phyloP scores from a whole-genome alignment of 2,329 filamentous ascomycete genomes.

The Aspergillus glaucus region DNA sequence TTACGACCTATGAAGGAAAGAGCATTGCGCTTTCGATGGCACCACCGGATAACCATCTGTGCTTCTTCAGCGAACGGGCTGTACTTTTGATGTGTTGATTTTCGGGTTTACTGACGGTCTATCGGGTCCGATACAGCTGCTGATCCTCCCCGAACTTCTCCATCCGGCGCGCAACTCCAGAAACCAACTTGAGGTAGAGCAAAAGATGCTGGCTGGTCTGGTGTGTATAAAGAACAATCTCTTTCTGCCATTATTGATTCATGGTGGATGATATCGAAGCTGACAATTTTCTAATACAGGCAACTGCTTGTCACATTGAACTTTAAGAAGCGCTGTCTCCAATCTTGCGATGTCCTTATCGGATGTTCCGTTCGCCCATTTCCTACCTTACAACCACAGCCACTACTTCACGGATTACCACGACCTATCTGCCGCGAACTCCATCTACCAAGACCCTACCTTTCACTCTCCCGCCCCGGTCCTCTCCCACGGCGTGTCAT shows the following conservation, averaged over 20 bases:
- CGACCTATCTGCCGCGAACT: slow-evolving; percentile 7
- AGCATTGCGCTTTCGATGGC: too few species aligned
- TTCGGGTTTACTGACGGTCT: too few species aligned
- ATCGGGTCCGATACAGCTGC: too few species aligned
- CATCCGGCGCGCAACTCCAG: too few species aligned
- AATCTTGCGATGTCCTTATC: slow-evolving; percentile 30
- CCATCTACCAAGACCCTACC: slow-evolving; percentile 6
- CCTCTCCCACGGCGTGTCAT: slow-evolving; percentile 16
- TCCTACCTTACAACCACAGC: slow-evolving; percentile 26
- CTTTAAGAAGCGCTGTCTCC: slow-evolving; percentile 3
- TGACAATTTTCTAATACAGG: slow-evolving; percentile 1
- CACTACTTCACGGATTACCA: slow-evolving; percentile 25
- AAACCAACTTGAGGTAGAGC: too few species aligned
- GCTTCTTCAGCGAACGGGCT: too few species aligned
- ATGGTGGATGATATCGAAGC: neutral
- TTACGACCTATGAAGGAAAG: too few species aligned
- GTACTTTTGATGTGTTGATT: too few species aligned
- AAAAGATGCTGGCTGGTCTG: slow-evolving; percentile 9
- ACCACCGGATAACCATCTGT: too few species aligned
- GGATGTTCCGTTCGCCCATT: slow-evolving; percentile 20
- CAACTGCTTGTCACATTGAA: slow-evolving; percentile 6
- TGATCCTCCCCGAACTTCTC: too few species aligned
- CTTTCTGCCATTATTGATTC: slow-evolving; percentile 1
- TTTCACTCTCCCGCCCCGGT: slow-evolving; percentile 16
- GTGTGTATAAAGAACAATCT: slow-evolving; percentile 6